Conservation (phyloP, 2,329 filamentous ascomycete species). For the Hymenoscyphus occultus region DNA sequence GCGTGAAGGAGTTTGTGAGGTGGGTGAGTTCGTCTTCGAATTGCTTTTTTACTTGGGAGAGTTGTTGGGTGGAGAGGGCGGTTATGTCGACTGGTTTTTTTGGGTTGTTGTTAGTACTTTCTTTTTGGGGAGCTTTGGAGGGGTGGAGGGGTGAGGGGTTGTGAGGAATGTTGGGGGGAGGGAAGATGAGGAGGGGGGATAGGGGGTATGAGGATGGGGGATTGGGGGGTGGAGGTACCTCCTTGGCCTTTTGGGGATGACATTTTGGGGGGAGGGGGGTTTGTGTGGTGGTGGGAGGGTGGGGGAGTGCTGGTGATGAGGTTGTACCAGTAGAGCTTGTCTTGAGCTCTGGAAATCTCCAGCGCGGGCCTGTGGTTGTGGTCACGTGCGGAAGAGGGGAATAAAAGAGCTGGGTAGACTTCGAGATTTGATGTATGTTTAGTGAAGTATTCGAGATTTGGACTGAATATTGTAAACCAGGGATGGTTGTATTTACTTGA, state of each 20-base stretch:
- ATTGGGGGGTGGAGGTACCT: constrained; percentile 8
- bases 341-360: no score
- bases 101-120: not conserved
- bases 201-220: not conserved
- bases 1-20: constrained; percentile 83
- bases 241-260: constrained; percentile 21
- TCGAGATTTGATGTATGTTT: not conserved
- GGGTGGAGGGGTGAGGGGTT: not conserved
- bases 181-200: not conserved
- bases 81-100: constrained; percentile 61
- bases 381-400: not conserved
- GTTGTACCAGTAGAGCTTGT: not conserved
- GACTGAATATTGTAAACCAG: no score
- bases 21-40: constrained; percentile 95
- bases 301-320: not conserved
- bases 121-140: not conserved
- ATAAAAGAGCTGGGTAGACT: not conserved
- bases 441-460: not conserved
- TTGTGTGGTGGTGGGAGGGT: not conserved
- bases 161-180: not conserved
- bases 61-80: constrained; percentile 77
- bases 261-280: constrained; percentile 2
- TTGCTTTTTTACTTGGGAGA: constrained; percentile 90
- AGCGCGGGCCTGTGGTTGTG: not conserved
- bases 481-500: no score